These are phyloP conservation scores for Rhodomyrtus tomentosa DNA, from an alignment of 345 rosid species.

Conservation along the genomic window DNA sequence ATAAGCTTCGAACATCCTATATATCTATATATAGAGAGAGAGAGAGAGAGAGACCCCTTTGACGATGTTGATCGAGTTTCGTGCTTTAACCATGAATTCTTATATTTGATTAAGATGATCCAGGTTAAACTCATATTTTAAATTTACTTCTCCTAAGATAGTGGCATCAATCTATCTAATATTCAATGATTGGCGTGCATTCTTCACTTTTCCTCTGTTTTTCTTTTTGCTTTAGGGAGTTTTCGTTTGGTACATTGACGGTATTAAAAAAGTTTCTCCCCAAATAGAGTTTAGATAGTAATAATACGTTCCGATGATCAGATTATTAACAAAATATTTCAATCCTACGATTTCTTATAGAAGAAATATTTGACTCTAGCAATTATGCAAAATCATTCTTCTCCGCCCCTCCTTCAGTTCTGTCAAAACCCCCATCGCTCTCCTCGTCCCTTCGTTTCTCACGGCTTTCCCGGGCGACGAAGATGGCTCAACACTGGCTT, in stretches of 20 bases:
- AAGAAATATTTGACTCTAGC: not conserved
- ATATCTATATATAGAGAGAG: too few species aligned
- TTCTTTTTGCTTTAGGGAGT: not conserved
- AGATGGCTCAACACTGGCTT: not conserved
- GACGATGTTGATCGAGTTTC: not conserved
- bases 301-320: not conserved
- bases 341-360: not conserved
- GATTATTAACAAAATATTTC: not conserved
- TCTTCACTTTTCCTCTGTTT: not conserved
- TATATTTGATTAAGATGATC: not conserved
- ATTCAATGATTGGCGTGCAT: not conserved
- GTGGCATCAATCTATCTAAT: not conserved
- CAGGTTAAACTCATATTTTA: not conserved
- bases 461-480: not conserved
- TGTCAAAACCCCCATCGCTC: not conserved
- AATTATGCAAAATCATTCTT: not conserved
- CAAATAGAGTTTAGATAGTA: not conserved
- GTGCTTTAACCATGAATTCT: not conserved
- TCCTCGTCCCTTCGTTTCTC: not conserved
- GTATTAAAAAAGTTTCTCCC: not conserved
- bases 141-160: not conserved
- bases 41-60: too few species aligned
- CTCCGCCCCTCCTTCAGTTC: not conserved
- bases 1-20: not conserved
- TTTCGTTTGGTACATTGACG: not conserved